These are phyloP conservation scores for Komagataella phaffii DNA, from an alignment of 805 yeast species.

Conservation along the genomic window DNA sequence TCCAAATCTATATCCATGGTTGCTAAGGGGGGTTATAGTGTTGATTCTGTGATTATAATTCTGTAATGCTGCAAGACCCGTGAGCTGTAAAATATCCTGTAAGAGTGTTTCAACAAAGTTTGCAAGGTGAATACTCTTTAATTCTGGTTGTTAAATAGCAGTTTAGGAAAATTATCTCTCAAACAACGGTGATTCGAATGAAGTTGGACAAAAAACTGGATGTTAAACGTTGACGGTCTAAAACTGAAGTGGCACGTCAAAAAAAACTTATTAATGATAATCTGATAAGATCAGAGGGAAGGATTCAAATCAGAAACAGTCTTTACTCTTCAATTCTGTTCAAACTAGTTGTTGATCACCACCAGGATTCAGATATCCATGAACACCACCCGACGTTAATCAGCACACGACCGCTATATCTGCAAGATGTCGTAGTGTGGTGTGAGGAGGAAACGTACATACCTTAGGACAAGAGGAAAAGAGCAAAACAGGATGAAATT, in stretches of 20 bases:
- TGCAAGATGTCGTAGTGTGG: not conserved
- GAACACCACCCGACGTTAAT: not conserved
- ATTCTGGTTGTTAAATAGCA: not conserved
- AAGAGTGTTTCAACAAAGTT: not conserved
- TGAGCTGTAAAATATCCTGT: not conserved
- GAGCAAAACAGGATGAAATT: no score
- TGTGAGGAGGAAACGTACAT: not conserved
- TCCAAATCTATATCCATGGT: constrained; percentile 68
- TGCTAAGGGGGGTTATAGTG: not conserved
- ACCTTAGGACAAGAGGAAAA: not conserved
- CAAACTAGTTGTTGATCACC: not conserved
- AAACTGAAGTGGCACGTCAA: not conserved
- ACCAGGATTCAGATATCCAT: not conserved
- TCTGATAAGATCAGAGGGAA: not conserved
- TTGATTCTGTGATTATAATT: not conserved
- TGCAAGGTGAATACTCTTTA: not conserved
- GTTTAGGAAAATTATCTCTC: not conserved
- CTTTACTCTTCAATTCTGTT: not conserved
- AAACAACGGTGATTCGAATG: not conserved
- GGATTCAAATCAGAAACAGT: not conserved
- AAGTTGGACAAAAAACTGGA: not conserved
- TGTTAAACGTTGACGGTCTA: not conserved
- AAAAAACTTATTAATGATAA: not conserved
- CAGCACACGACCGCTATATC: not conserved
- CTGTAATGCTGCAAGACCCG: not conserved